Evolutionary conservation across 1,284 basidiomycete genomes (phyloP).

Genomic region (Cryptococcus sp.): DNA sequence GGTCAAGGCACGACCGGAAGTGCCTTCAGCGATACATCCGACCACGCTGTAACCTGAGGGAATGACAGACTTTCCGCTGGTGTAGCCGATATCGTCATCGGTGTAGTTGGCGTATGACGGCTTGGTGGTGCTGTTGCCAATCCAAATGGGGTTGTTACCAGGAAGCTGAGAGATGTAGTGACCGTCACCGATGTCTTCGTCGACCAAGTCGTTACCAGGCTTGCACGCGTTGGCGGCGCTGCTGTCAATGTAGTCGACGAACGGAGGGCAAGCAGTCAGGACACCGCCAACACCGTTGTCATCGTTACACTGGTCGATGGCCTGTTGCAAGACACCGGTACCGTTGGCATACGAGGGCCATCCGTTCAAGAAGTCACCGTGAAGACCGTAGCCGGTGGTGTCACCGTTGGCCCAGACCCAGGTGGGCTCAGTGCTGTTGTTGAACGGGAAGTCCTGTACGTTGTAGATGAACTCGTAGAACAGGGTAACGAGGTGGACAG

Average conservation of each 20-base stretch:
- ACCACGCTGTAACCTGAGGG: conserved; percentile 38
- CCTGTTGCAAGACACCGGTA: conserved; percentile 44
- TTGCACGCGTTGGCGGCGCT: conserved; percentile 37
- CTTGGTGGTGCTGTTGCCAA: conserved; percentile 33
- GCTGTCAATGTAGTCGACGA: conserved; percentile 47
- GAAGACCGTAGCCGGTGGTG: conserved; percentile 50
- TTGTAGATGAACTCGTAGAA: conserved; percentile 52
- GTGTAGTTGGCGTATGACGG: conserved; percentile 34
- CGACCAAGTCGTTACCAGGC: conserved; percentile 41
- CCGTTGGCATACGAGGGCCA: conserved; percentile 47
- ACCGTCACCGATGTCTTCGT: conserved; percentile 48
- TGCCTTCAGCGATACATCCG: conserved; percentile 46
- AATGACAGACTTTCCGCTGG: conserved; percentile 34
- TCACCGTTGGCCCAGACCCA: conserved; percentile 53
- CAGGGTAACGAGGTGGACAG: conserved; percentile 27
- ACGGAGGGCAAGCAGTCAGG: conserved; percentile 43
- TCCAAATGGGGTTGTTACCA: conserved; percentile 52
- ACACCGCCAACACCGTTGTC: conserved; percentile 50
- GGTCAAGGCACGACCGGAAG: conserved; percentile 36
- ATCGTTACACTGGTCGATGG: conserved; percentile 46
- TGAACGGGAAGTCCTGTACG: conserved; percentile 39
- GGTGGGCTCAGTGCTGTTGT: conserved; percentile 34
- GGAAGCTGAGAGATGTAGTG: conserved; percentile 41
- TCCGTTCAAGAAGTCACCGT: conserved; percentile 54
- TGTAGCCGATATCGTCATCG: conserved; percentile 25